These are phyloP conservation scores for Vicia villosa DNA, from an alignment of 306 rosid species.

Conservation along the genomic window DNA sequence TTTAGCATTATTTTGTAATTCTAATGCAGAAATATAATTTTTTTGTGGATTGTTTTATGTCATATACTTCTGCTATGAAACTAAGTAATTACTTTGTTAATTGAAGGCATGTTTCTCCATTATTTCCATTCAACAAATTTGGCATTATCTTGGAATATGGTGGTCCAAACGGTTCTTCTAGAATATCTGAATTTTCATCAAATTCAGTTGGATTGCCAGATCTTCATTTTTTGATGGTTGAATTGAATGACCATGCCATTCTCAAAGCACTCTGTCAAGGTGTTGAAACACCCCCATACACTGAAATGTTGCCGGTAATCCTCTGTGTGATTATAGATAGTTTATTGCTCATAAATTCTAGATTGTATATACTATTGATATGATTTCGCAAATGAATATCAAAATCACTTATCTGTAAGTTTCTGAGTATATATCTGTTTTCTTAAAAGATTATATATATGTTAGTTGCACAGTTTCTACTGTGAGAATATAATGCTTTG, in stretches of 20 bases:
- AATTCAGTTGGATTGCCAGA: conserved; percentile 44
- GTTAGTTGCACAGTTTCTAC: conserved; percentile 18
- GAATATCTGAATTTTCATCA: conserved; percentile 45
- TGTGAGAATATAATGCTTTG: neutral
- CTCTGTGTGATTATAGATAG: conserved; percentile 17
- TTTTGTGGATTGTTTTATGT: neutral
- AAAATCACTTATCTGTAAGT: conserved; percentile 3
- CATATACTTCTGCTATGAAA: conserved; percentile 2
- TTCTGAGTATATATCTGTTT: neutral
- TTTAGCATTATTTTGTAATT: conserved; percentile 54
- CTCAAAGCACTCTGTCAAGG: conserved; percentile 59
- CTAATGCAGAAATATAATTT: neutral
- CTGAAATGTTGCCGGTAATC: conserved; percentile 47
- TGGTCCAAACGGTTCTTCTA: conserved; percentile 48
- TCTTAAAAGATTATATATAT: neutral
- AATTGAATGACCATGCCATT: conserved; percentile 47
- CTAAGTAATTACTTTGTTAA: conserved; percentile 34
- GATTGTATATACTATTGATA: conserved; percentile 17
- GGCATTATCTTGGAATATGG: conserved; percentile 68
- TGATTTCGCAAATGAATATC: conserved; percentile 8
- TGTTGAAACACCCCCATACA: conserved; percentile 44
- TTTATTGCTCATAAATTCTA: conserved; percentile 1
- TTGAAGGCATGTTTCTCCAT: conserved; percentile 54
- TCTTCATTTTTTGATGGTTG: conserved; percentile 56
- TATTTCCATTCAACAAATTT: conserved; percentile 60